Conservation (phyloP, 768 basidiomycete species). For the Fomitopsis serialis region DNA sequence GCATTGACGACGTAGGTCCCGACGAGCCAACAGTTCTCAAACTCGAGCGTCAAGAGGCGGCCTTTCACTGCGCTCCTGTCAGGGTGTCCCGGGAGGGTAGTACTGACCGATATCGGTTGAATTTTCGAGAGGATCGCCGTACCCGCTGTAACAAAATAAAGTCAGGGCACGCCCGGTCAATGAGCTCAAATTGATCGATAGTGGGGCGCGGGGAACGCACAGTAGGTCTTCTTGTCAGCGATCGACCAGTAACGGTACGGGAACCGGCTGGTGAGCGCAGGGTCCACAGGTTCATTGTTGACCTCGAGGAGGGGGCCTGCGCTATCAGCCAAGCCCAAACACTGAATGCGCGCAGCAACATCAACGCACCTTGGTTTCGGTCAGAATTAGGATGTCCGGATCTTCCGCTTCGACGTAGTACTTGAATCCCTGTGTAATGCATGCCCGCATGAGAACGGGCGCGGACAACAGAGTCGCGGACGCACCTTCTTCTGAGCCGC, state of each 20-base stretch:
- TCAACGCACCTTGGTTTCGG: slow-evolving; percentile 71
- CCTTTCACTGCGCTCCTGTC: slow-evolving; percentile 61
- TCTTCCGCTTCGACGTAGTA: slow-evolving; percentile 82
- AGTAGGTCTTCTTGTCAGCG: slow-evolving; percentile 73
- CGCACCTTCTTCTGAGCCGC: slow-evolving; percentile 74
- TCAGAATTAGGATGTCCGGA: slow-evolving; percentile 77
- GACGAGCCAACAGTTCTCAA: slow-evolving; percentile 59
- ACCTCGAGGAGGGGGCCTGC: slow-evolving; percentile 38
- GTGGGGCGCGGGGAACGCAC: slow-evolving; percentile 31
- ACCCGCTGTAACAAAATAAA: slow-evolving; percentile 49
- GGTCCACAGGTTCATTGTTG: slow-evolving; percentile 63
- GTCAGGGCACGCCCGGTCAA: background rate
- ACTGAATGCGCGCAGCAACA: background rate
- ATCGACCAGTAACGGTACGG: slow-evolving; percentile 76
- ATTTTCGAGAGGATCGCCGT: slow-evolving; percentile 77
- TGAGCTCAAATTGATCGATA: too few species aligned
- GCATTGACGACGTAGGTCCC: slow-evolving; percentile 87
- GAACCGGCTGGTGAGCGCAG: slow-evolving; percentile 49
- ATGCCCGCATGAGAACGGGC: background rate
- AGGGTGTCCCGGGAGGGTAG: slow-evolving; percentile 72
- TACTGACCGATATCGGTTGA: slow-evolving; percentile 61
- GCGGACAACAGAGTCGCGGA: background rate
- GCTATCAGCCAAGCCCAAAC: background rate
- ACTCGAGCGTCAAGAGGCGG: slow-evolving; percentile 80
- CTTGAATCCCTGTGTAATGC: slow-evolving; percentile 59